phyloP scores from a whole-genome alignment of 2,329 filamentous ascomycete genomes.

The Trichoderma harzianum region DNA sequence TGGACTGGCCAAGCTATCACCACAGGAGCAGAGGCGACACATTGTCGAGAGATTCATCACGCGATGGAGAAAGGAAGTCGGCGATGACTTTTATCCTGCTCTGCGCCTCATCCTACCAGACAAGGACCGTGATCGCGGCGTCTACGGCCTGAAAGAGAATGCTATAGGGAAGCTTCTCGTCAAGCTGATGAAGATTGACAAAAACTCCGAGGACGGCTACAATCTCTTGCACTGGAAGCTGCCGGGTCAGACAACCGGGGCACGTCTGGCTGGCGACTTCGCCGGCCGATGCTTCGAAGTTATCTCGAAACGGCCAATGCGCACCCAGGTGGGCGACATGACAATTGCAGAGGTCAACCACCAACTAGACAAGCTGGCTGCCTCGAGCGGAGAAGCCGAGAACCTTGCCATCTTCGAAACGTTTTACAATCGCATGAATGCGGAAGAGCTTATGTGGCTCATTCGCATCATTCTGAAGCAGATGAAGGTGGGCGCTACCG shows the following conservation, averaged over 20 bases:
- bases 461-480: slow-evolving; percentile 87
- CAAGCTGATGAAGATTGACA: slow-evolving; percentile 87
- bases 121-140: slow-evolving; percentile 85
- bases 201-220: slow-evolving; percentile 82
- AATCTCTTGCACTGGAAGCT: slow-evolving; percentile 90
- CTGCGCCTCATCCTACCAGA: slow-evolving; percentile 88
- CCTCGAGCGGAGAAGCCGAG: slow-evolving; percentile 74
- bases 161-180: slow-evolving; percentile 87
- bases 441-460: slow-evolving; percentile 90
- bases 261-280: slow-evolving; percentile 81
- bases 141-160: slow-evolving; percentile 94
- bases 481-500: slow-evolving; percentile 72
- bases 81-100: slow-evolving; percentile 88
- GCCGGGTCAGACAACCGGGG: slow-evolving; percentile 63
- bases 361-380: slow-evolving; percentile 73
- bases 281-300: slow-evolving; percentile 85
- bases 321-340: slow-evolving; percentile 71
- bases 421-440: slow-evolving; percentile 89
- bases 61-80: slow-evolving; percentile 83
- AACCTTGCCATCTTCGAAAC: slow-evolving; percentile 76
- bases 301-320: slow-evolving; percentile 77
- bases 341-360: slow-evolving; percentile 87
- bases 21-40: slow-evolving; percentile 73
- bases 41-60: slow-evolving; percentile 85
- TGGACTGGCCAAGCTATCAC: slow-evolving; percentile 57